Evolutionary conservation across 768 basidiomycete species (phyloP).

Genomic region (Fomitopsis serialis): DNA sequence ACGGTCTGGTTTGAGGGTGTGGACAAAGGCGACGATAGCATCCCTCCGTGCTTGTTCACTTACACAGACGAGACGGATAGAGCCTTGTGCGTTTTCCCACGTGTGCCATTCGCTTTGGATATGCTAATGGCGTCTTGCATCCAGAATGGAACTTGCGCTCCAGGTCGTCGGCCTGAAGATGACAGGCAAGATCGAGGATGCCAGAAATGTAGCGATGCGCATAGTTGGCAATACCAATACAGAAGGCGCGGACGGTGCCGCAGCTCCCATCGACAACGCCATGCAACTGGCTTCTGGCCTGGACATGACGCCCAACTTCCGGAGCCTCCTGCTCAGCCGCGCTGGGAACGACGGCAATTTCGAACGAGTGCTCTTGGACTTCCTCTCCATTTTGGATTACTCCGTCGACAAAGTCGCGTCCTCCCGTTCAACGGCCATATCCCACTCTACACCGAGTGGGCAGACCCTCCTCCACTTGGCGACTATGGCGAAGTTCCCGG

Average conservation of each 20-base stretch:
- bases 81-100: conserved; percentile 57
- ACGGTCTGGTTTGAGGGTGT: conserved; percentile 85
- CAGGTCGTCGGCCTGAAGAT: conserved; percentile 96
- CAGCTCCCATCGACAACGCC: conserved; percentile 19
- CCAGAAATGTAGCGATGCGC: conserved; percentile 88
- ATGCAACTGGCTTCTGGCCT: conserved; percentile 51
- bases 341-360: conserved; percentile 57
- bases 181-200: conserved; percentile 93
- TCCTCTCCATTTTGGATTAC: conserved; percentile 74
- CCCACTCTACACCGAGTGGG: conserved; percentile 61
- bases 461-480: conserved; percentile 91
- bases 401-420: conserved; percentile 43
- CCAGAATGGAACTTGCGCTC: conserved; percentile 90
- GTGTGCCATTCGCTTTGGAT: conserved; percentile 8
- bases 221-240: conserved; percentile 76
- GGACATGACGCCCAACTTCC: conserved; percentile 44
- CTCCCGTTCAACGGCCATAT: conserved; percentile 53
- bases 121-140: conserved; percentile 4
- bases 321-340: conserved; percentile 50
- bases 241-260: conserved; percentile 35
- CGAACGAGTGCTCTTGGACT: conserved; percentile 68
- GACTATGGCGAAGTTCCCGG: conserved; percentile 68
- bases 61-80: conserved; percentile 90
- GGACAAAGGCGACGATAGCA: conserved; percentile 50
- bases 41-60: conserved; percentile 68